Evolutionary conservation across 345 rosid genomes (phyloP).

Genomic region (Stellera chamaejasme): DNA sequence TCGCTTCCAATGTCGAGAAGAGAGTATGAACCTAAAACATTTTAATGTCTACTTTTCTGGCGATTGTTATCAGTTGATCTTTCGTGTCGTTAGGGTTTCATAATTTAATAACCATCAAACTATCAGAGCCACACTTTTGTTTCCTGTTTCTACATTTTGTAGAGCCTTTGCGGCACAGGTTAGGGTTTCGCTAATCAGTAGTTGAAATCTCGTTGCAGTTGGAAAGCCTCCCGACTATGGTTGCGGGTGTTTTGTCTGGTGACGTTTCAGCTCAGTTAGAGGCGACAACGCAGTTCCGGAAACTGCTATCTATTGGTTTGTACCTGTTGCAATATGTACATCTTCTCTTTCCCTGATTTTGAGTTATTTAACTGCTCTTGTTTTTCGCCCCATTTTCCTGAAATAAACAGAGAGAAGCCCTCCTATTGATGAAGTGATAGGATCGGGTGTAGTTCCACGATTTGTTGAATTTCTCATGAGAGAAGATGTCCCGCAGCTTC

Average conservation of each 20-base stretch:
- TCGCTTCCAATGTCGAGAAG: conserved; percentile 2
- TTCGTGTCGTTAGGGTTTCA: neutral
- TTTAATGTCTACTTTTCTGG: neutral
- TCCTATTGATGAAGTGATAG: conserved; percentile 34
- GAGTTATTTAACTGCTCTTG: neutral
- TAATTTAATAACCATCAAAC: no score
- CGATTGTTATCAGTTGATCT: neutral
- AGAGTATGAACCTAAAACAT: neutral
- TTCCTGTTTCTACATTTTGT: neutral
- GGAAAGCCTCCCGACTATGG: conserved; percentile 32
- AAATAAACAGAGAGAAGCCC: conserved; percentile 26
- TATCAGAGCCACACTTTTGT: neutral
- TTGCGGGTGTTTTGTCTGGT: conserved; percentile 34
- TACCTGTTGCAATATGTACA: neutral
- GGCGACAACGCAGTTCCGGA: conserved; percentile 35
- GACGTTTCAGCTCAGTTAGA: conserved; percentile 31
- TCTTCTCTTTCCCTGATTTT: neutral
- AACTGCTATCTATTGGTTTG: conserved; percentile 42
- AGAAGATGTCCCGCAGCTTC: conserved; percentile 12
- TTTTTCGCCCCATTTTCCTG: conserved; percentile 2
- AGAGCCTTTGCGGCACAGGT: no score
- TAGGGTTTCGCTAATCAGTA: neutral
- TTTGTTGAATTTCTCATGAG: conserved; percentile 20
- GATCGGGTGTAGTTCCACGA: conserved; percentile 31
- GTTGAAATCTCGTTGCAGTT: conserved; percentile 20